phyloP scores from a whole-genome alignment of 2,329 filamentous ascomycete species.

The Aulographum hederae region DNA sequence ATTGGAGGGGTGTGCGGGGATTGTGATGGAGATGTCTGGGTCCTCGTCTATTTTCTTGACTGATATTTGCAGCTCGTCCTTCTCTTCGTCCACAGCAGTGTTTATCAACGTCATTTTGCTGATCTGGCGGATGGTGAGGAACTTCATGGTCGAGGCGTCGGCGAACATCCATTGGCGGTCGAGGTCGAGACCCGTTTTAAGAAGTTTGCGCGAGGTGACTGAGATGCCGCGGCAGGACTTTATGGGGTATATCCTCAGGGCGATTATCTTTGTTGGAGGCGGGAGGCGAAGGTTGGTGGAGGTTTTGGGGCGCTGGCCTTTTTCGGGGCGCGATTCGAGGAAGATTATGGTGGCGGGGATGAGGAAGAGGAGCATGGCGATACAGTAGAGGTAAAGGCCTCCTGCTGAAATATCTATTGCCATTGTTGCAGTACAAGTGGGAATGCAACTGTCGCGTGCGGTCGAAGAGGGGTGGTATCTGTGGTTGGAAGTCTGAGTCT shows the following conservation, averaged over 20 bases:
- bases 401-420: too few relatives aligned
- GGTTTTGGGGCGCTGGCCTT: too few relatives aligned
- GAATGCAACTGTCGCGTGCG: too few relatives aligned
- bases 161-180: slow-evolving; percentile 52
- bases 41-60: slow-evolving; percentile 22
- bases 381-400: too few relatives aligned
- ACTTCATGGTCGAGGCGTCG: slow-evolving; percentile 31
- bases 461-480: too few relatives aligned
- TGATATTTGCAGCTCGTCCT: slow-evolving; percentile 29
- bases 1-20: slow-evolving; percentile 35
- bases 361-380: too few relatives aligned
- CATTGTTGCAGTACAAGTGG: too few relatives aligned
- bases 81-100: slow-evolving; percentile 27
- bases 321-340: too few relatives aligned
- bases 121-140: slow-evolving; percentile 43
- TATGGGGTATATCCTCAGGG: slow-evolving; percentile 42
- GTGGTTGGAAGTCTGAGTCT: too few relatives aligned
- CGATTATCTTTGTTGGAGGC: slow-evolving; percentile 23
- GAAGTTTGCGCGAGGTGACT: slow-evolving; percentile 31
- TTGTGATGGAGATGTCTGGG: slow-evolving; percentile 19
- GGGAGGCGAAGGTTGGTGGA: too few relatives aligned
- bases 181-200: slow-evolving; percentile 38
- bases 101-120: slow-evolving; percentile 45
- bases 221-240: slow-evolving; percentile 47
- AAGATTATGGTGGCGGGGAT: too few relatives aligned